Conservation (phyloP, 805 yeast species). For the Ogataea paradorogensis region DNA sequence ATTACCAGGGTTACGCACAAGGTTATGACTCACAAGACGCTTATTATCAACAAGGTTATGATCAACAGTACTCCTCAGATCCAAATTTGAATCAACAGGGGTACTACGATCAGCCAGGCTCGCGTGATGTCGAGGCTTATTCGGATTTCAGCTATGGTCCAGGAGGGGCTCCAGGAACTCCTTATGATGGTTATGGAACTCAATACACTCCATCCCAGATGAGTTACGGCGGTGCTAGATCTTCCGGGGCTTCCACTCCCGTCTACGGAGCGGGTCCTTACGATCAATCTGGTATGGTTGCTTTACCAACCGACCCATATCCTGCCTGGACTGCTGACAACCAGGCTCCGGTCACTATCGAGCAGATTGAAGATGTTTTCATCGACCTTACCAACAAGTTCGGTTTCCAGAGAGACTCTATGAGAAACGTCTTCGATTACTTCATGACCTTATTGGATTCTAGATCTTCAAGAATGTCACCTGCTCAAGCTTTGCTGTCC, state of each 20-base stretch:
- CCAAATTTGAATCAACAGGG: slow-evolving; percentile 40
- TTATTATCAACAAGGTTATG: slow-evolving; percentile 45
- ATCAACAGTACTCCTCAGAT: slow-evolving; percentile 43
- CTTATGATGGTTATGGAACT: slow-evolving; percentile 60
- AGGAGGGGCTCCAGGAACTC: slow-evolving; percentile 62
- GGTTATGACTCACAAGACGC: slow-evolving; percentile 29
- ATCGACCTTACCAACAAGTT: slow-evolving; percentile 79
- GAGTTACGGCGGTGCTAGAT: slow-evolving; percentile 82
- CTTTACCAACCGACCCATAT: slow-evolving; percentile 86
- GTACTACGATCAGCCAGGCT: slow-evolving; percentile 52
- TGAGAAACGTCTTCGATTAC: slow-evolving; percentile 89
- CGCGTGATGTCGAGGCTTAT: slow-evolving; percentile 53
- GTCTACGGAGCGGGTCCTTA: slow-evolving; percentile 44
- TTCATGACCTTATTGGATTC: slow-evolving; percentile 83
- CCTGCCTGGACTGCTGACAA: slow-evolving; percentile 99
- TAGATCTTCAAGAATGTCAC: slow-evolving; percentile 84
- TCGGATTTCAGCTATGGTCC: slow-evolving; percentile 60
- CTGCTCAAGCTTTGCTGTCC: slow-evolving; percentile 79
- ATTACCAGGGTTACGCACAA: slow-evolving; percentile 37
- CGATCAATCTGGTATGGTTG: slow-evolving; percentile 48
- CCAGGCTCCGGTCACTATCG: slow-evolving; percentile 79
- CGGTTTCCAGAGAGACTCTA: slow-evolving; percentile 89
- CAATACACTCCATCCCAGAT: slow-evolving; percentile 74
- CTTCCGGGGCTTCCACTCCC: slow-evolving; percentile 94
- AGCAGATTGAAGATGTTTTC: slow-evolving; percentile 83